Conservation (phyloP, 2,329 filamentous ascomycete genomes). For the Xylariomycetidae sp. region DNA sequence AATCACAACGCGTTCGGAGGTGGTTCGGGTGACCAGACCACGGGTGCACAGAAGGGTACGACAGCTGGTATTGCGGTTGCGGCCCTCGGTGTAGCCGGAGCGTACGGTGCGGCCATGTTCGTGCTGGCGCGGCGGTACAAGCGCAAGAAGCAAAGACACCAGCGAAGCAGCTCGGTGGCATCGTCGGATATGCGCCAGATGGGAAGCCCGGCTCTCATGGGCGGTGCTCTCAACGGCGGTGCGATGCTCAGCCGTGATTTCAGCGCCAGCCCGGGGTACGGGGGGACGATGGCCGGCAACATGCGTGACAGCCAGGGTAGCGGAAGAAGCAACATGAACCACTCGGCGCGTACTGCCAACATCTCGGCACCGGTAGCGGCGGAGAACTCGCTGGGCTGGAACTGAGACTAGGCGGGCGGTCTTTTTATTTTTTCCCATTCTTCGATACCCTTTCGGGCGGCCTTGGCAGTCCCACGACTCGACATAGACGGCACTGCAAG, state of each 20-base stretch:
- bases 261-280: slow-evolving; percentile 29
- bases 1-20: slow-evolving; percentile 36
- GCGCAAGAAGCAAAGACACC: slow-evolving; percentile 72
- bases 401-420: slow-evolving; percentile 49
- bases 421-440: slow-evolving; percentile 25
- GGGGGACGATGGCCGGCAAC: slow-evolving; percentile 36
- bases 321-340: slow-evolving; percentile 49
- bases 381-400: slow-evolving; percentile 94
- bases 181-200: slow-evolving; percentile 49
- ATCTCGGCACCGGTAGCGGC: slow-evolving; percentile 89
- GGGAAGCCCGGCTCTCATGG: slow-evolving; percentile 61
- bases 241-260: slow-evolving; percentile 54
- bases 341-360: slow-evolving; percentile 52
- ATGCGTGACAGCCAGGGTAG: slow-evolving; percentile 58
- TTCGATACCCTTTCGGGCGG: slow-evolving; percentile 41
- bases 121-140: slow-evolving; percentile 86
- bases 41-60: slow-evolving; percentile 55
- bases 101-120: slow-evolving; percentile 95
- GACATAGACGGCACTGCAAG: slow-evolving; percentile 14
- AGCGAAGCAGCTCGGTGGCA: slow-evolving; percentile 68
- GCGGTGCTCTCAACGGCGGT: slow-evolving; percentile 68
- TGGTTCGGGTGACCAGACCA: slow-evolving; percentile 34
- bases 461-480: slow-evolving; percentile 14
- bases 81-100: slow-evolving; percentile 69
- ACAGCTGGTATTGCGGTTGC: slow-evolving; percentile 68